These are phyloP conservation scores for Fusarium sp. DNA, from an alignment of 2,329 filamentous ascomycete species.

Conservation along the genomic window DNA sequence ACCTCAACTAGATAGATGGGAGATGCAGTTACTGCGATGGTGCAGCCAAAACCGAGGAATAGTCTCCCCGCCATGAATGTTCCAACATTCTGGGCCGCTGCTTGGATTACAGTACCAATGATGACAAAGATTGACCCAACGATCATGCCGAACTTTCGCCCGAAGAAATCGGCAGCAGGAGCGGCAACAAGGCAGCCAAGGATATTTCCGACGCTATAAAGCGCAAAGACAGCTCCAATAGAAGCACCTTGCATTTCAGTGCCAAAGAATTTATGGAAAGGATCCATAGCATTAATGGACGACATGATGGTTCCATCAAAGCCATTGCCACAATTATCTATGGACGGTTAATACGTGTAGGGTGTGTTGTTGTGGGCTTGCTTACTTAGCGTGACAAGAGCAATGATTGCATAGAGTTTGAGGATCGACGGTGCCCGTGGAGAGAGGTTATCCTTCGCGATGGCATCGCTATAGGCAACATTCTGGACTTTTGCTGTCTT, in stretches of 20 bases:
- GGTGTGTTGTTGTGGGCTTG: too few relatives aligned
- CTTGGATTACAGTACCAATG: neutral
- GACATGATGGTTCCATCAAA: constrained; percentile 8
- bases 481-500: constrained; percentile 1
- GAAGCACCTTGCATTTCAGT: neutral
- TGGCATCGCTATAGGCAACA: constrained; percentile 8
- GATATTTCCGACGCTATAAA: neutral
- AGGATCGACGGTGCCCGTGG: neutral
- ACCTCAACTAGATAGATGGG: constrained; percentile 6
- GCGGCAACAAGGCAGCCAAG: neutral
- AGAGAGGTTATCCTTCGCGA: constrained; percentile 2
- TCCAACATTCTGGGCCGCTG: neutral
- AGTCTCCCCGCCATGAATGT: constrained; percentile 1
- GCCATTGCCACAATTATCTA: constrained; percentile 1
- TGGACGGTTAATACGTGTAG: rapidly evolving
- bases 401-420: neutral
- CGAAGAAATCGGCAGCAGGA: neutral
- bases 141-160: neutral
- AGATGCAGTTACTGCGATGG: neutral
- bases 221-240: neutral
- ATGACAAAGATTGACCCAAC: neutral
- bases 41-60: neutral
- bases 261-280: neutral
- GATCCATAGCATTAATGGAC: neutral
- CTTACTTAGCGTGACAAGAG: neutral